Base-by-base conservation (phyloP, 345 rosid species). In the Pelargonium nanum region DNA sequence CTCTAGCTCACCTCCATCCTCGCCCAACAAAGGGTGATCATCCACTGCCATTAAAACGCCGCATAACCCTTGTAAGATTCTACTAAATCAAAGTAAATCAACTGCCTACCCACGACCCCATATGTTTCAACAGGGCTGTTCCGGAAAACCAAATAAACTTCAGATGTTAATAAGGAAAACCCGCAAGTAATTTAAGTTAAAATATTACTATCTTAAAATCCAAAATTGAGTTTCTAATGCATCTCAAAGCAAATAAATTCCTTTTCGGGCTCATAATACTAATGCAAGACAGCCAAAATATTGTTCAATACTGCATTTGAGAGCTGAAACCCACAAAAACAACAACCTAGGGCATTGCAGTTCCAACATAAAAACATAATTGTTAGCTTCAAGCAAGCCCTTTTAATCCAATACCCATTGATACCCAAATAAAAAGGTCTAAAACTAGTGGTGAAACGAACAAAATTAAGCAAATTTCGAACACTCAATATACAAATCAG, bases 1-100 rank as follows among this genome's bases (percentile, higher is more conserved):
- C 65, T 68, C 77, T 23, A 65, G 24, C 51, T 54, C 48, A 24
- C 57, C 72, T 45, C 30, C 77, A 23, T 58, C 62, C 55, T 68
- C 70, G 19, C 63, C 55, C 45, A 61, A n/a, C 12, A 67, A 68
- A 22, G 64, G 68, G 1, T 22, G 54, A 20, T 67, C 71, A 59
- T 72, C 76, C 76, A 72, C 76, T 72, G 56, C 53, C 44, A 58
- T 8, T 12, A 22, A 16, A 58, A 58, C 30, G 23, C 22, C 20
- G 3, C 32, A 15, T 17, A 48, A 15, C 20, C 53, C 53, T 13
- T 48, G 20, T 48, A 48, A 13, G 53, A 15, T 48, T 48, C 20
- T 48, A 48, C 20, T 0, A 0, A 48, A 5, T 52, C 5, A 40
- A 40, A 40, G 12, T 15, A 34, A n/a, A n/a, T n/a, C n/a, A n/a